A percentile compares a stretch with the other conserved stretches of the same genome.
phyloP scores from a whole-genome alignment of 208 protist species.

The Jaenimonas drosophilae region DNA sequence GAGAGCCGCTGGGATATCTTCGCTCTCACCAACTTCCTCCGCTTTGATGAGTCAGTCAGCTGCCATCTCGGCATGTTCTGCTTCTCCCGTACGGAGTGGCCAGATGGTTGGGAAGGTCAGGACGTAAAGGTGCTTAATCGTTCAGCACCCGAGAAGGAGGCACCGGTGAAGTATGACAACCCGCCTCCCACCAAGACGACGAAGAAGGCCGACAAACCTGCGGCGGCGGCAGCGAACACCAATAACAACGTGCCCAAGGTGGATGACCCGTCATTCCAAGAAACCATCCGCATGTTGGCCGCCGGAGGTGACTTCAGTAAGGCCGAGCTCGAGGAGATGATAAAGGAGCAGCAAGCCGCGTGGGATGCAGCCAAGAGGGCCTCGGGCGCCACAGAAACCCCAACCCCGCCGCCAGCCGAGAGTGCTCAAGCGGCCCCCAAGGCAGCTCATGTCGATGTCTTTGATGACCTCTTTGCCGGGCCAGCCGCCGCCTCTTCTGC shows the following conservation, averaged over 20 bases:
- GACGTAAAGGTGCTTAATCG: constrained; percentile 75
- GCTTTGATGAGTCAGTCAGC: constrained; percentile 74
- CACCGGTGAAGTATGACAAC: constrained; percentile 35
- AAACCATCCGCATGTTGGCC: constrained; percentile 49
- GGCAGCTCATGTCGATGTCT: constrained; percentile 27
- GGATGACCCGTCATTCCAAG: constrained; percentile 23
- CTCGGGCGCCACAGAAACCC: neutral
- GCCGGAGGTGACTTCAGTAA: constrained; percentile 30
- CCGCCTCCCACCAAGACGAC: constrained; percentile 9
- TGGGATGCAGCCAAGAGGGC: constrained; percentile 30
- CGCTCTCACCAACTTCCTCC: constrained; percentile 77
- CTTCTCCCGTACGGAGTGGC: constrained; percentile 77
- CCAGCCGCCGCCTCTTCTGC: neutral
- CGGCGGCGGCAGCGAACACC: neutral
- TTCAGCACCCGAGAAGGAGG: constrained; percentile 32
- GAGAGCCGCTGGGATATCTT: constrained; percentile 77
- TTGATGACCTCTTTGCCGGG: constrained; percentile 67
- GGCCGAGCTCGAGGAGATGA: constrained; percentile 29
- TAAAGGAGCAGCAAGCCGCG: constrained; percentile 70
- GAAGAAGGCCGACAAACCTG: neutral
- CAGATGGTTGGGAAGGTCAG: constrained; percentile 84
- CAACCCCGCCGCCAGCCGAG: constrained; percentile 1
- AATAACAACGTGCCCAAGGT: neutral
- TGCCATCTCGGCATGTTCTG: constrained; percentile 77
- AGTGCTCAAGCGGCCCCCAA: neutral